Evolutionary conservation across 2,329 filamentous ascomycete species (phyloP).

Genomic region (Apiospora rasikravindrae): DNA sequence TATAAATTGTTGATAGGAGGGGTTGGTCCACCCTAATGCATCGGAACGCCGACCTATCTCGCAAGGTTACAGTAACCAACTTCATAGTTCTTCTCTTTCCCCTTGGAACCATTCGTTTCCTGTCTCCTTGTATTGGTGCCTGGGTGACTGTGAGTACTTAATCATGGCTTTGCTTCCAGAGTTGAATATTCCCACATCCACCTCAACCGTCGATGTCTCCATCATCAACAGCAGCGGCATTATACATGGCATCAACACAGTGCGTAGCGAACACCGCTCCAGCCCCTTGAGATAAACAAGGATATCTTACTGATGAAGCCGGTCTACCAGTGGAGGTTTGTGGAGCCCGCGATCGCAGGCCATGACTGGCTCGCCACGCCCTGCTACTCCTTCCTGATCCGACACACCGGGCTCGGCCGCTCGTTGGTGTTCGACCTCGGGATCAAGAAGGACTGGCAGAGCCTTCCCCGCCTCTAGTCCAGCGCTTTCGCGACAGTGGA

Average conservation of each 20-base stretch:
- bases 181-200: slow-evolving; percentile 39
- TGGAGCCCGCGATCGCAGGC: slow-evolving; percentile 36
- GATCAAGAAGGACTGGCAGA: slow-evolving; percentile 25
- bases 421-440: slow-evolving; percentile 27
- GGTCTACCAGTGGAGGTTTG: slow-evolving; percentile 26
- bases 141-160: too few species aligned
- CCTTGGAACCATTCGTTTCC: background rate
- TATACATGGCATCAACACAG: slow-evolving; percentile 30
- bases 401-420: slow-evolving; percentile 31
- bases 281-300: background rate
- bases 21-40: background rate
- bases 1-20: slow-evolving; percentile 1
- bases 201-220: slow-evolving; percentile 38
- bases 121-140: background rate
- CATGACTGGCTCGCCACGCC: slow-evolving; percentile 36
- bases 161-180: slow-evolving; percentile 28
- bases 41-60: background rate
- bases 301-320: background rate
- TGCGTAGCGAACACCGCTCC: background rate
- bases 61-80: too few species aligned
- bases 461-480: slow-evolving; percentile 21
- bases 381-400: slow-evolving; percentile 32
- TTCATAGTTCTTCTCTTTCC: background rate
- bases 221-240: slow-evolving; percentile 39
- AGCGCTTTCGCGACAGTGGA: slow-evolving; percentile 17